A percentile compares a stretch with the other conserved stretches of the same genome.
phyloP scores from a whole-genome alignment of 257 asterid species.

The Linaria vulgaris region DNA sequence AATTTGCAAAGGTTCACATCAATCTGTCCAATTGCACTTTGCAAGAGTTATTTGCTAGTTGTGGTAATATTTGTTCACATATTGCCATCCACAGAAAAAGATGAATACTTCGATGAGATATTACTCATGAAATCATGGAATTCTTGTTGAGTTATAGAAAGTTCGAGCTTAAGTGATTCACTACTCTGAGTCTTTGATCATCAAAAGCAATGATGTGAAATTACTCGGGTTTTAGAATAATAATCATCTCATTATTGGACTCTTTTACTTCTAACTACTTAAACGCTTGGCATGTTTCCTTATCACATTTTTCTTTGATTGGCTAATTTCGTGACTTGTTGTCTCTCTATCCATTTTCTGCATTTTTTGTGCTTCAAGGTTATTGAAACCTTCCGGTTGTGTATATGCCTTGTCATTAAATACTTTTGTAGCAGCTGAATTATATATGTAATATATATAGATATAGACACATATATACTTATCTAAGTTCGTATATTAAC shows the following conservation, averaged over 20 bases:
- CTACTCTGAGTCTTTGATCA: background rate
- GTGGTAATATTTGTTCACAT: no score
- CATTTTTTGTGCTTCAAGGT: background rate
- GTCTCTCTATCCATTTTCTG: background rate
- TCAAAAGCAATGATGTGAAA: background rate
- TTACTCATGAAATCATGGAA: background rate
- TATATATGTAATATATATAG: no score
- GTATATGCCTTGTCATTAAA: background rate
- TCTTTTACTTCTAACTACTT: no score
- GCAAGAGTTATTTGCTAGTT: no score
- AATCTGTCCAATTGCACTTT: no score
- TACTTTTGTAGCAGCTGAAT: background rate
- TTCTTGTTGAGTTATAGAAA: background rate
- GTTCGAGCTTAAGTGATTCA: background rate
- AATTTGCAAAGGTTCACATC: no score
- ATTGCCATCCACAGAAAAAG: no score
- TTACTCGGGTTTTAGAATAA: background rate
- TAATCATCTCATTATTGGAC: no score
- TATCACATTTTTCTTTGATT: background rate
- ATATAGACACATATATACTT: background rate
- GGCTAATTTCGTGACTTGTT: background rate
- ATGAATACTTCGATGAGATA: no score
- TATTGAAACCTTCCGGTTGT: background rate
- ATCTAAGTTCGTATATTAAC: constrained; percentile 13
- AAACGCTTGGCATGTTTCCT: no score